These are phyloP conservation scores for Melampsora americana DNA, from an alignment of 1,284 basidiomycete species.

Conservation along the genomic window DNA sequence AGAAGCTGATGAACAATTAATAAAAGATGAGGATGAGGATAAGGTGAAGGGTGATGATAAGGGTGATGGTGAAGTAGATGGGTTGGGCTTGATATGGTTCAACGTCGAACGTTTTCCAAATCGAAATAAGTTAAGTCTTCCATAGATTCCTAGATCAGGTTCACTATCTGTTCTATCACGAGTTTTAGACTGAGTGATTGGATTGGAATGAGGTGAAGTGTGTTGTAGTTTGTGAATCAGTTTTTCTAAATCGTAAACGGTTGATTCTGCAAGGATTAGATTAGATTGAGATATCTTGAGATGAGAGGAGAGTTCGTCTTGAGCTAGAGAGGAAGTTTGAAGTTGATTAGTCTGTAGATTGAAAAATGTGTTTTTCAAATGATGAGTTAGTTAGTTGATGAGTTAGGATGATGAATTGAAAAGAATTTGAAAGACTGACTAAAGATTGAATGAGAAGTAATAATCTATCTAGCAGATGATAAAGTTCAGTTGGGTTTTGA, in stretches of 20 bases:
- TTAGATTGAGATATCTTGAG: constrained; percentile 6
- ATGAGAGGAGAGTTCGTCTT: background rate
- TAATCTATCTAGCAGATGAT: background rate
- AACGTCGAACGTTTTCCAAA: background rate
- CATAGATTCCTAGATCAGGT: background rate
- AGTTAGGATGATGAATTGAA: background rate
- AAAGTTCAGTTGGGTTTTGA: background rate
- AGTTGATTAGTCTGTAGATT: background rate
- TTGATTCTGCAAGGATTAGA: background rate
- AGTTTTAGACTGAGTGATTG: background rate
- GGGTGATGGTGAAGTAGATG: background rate
- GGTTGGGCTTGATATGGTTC: background rate
- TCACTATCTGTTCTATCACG: background rate
- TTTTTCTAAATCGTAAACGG: background rate
- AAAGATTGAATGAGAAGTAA: background rate
- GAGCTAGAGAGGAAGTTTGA: background rate
- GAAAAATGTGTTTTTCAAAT: too few relatives aligned
- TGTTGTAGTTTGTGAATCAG: background rate
- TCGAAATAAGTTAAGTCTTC: background rate
- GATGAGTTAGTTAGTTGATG: background rate
- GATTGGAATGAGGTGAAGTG: background rate
- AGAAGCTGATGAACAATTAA: background rate
- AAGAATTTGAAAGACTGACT: background rate
- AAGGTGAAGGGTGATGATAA: background rate
- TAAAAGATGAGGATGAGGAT: background rate